Percentiles rank a stretch among this genome's conserved stretches.
phyloP scores from a whole-genome alignment of 2,329 filamentous ascomycete species.

The Escovopsis sp. region DNA sequence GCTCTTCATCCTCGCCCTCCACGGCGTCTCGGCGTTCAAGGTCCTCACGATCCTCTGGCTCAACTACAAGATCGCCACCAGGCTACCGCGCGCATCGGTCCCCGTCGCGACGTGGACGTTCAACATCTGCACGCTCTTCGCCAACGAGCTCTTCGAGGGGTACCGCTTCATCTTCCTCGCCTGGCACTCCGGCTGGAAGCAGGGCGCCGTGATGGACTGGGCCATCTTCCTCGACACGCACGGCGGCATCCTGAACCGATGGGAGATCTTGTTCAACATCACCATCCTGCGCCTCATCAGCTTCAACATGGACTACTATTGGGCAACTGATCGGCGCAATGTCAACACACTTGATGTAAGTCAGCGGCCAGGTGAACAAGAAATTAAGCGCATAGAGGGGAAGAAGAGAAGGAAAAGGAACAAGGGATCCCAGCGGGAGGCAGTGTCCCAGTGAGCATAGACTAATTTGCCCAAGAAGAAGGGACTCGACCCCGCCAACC shows the following conservation, averaged over 20 bases:
- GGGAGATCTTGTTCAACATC: constrained; percentile 97
- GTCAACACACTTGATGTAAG: constrained; percentile 69
- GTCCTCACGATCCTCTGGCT: constrained; percentile 62
- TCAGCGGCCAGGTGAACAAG: constrained; percentile 5
- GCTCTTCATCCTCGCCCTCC: constrained; percentile 61
- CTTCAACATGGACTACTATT: constrained; percentile 95
- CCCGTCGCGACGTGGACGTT: constrained; percentile 76
- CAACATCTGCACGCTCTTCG: constrained; percentile 72
- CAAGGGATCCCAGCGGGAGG: no score
- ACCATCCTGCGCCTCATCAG: constrained; percentile 85
- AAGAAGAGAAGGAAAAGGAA: no score
- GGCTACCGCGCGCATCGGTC: constrained; percentile 52
- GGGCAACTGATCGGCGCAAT: constrained; percentile 55
- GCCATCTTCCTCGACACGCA: constrained; percentile 62
- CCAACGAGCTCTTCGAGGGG: constrained; percentile 71
- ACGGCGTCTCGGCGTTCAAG: constrained; percentile 77
- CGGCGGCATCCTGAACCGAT: constrained; percentile 71
- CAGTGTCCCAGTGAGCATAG: no score
- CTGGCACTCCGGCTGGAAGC: constrained; percentile 27
- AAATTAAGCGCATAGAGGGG: background rate
- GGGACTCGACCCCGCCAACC: constrained; percentile 71
- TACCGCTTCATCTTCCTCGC: constrained; percentile 57
- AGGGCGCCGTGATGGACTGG: constrained; percentile 37
- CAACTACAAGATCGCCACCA: constrained; percentile 68
- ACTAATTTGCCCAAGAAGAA: constrained; percentile 84